Base-by-base conservation (phyloP, 1,284 basidiomycete species). In the Austroboletus novae-zelandiae region DNA sequence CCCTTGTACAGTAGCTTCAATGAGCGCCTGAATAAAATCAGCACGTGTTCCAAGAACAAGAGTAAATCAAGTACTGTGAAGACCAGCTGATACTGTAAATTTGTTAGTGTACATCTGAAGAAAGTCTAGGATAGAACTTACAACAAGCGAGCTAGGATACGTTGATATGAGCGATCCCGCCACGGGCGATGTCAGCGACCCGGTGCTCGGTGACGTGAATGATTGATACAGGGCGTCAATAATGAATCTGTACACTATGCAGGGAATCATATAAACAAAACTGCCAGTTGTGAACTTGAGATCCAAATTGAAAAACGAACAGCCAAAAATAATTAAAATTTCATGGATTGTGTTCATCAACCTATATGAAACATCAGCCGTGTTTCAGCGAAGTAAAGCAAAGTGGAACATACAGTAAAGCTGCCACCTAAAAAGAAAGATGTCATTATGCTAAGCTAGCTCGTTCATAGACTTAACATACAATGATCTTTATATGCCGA, bases 241-340 rank as follows among this genome's bases (percentile, higher is more conserved):
- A 3, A 61, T 44, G 35, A 43, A 42, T 30, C 61, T 60, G 41
- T 51, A 62, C 2, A 17, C 61, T 60, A n/a, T 32, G 15, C 7
- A 9, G 9, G 2, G 15, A 9, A 10, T 3, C 5, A 40, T 5
- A 18, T 42, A 4, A 56, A 30, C 5, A 10, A 42, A 13, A 29
- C 13, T 6, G 7, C 11, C 13, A 5, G 9, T 27, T 27, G 25
- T 27, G 25, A 27, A 6, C 25, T 4, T 18, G n/a, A n/a, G 11
- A 36, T 9, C 3, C 5, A 14, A 5, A n/a, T 9, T 0, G 13
- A 29, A 20, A 13, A 9, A 54, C 57, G 2, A 23, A 57, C 56
- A 18, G 20, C 58, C 47, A 6, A 32, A 14, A 17, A 57, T 6
- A 18, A 1, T 25, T 2, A 57, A 20, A 3, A 25, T 20, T 32